phyloP scores from a whole-genome alignment of 1,284 basidiomycete genomes.

The Irpex lacteus region DNA sequence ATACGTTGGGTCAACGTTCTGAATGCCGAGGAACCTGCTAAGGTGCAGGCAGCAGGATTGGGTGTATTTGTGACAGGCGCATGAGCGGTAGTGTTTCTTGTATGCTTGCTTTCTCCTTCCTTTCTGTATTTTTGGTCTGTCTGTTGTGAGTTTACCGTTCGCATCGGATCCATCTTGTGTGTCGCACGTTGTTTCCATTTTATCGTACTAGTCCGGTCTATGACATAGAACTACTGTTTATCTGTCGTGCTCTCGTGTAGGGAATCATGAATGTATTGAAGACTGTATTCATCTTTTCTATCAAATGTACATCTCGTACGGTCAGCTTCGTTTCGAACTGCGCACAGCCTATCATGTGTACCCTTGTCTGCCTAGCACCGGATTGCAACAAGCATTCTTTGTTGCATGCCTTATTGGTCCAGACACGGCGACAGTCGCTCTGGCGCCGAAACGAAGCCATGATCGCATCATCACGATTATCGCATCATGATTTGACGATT shows the following conservation, averaged over 20 bases:
- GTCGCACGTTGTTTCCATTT: slow-evolving; percentile 4
- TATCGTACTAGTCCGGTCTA: slow-evolving; percentile 5
- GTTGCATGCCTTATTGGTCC: neutral
- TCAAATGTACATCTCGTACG: neutral
- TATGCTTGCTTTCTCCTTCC: slow-evolving; percentile 1
- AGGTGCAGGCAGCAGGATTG: slow-evolving; percentile 76
- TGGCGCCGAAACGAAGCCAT: neutral
- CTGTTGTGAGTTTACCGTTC: neutral
- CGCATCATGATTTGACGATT: slow-evolving; percentile 1
- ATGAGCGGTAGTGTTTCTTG: neutral
- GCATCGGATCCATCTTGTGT: slow-evolving; percentile 7
- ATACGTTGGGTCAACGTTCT: slow-evolving; percentile 76
- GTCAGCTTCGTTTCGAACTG: neutral
- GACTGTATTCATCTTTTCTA: neutral
- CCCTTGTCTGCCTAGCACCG: neutral
- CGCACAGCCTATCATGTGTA: neutral
- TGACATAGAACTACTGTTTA: slow-evolving; percentile 6
- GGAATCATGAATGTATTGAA: neutral
- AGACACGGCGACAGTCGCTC: neutral
- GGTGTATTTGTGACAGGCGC: slow-evolving; percentile 44
- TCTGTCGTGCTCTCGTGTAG: neutral
- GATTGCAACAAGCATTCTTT: neutral
- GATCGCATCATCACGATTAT: neutral
- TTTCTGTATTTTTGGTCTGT: slow-evolving; percentile 4
- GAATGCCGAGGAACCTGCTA: slow-evolving; percentile 69